Conservation (phyloP, 2,329 filamentous ascomycete genomes). For the Bipolaris cookei region DNA sequence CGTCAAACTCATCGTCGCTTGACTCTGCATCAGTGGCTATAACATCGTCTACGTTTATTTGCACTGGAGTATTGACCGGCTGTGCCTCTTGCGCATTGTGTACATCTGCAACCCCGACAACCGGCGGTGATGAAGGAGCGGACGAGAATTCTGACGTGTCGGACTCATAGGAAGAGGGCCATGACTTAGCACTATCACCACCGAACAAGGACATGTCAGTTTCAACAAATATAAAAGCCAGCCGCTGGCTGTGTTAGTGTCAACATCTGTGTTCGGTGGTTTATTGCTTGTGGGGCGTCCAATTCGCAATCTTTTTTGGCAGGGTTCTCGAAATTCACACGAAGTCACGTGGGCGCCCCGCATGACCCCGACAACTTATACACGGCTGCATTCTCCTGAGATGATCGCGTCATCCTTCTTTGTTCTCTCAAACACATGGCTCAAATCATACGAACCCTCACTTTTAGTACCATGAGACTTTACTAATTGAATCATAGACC, state of each 20-base stretch:
- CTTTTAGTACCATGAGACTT: not conserved
- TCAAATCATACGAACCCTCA: not conserved
- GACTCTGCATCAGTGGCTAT: conserved; percentile 25
- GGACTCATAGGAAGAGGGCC: conserved; percentile 22
- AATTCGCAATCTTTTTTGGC: conserved; percentile 15
- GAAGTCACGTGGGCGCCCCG: conserved; percentile 22
- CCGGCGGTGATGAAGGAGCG: conserved; percentile 12
- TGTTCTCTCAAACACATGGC: not conserved
- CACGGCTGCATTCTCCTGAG: not conserved
- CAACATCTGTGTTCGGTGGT: conserved; percentile 1
- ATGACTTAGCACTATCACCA: conserved; percentile 29
- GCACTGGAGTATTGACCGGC: not conserved
- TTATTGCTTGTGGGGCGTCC: conserved; percentile 10
- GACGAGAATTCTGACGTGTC: conserved; percentile 15
- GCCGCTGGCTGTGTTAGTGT: conserved; percentile 3
- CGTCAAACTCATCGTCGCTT: conserved; percentile 15
- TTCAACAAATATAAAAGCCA: conserved; percentile 25
- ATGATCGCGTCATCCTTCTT: not conserved
- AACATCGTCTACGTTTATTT: conserved; percentile 20
- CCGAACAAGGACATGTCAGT: conserved; percentile 50
- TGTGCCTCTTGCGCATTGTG: conserved; percentile 23
- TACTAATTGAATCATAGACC: not conserved
- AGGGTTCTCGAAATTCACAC: conserved; percentile 19
- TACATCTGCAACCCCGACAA: conserved; percentile 2
- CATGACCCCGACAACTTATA: not conserved